These are phyloP conservation scores for Fragaria iinumae DNA, from an alignment of 306 rosid species.

Conservation along the genomic window DNA sequence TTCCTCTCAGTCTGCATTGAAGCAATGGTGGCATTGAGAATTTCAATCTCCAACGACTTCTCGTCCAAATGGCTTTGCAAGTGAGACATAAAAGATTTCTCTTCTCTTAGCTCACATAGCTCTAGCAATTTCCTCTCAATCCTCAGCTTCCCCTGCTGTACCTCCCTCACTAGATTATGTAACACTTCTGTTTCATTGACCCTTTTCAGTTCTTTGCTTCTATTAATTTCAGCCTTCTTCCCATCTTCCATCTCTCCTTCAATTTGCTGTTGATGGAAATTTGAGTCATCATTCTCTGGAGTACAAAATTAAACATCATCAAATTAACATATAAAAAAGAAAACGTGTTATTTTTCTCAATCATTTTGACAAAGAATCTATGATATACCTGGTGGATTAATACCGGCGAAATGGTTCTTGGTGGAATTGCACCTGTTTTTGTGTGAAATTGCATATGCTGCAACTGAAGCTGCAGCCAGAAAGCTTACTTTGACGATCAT, in stretches of 20 bases:
- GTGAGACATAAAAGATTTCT: constrained; percentile 28
- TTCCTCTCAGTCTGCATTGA: constrained; percentile 35
- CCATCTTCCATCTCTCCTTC: constrained; percentile 23
- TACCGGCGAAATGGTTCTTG: constrained; percentile 7
- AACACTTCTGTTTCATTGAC: constrained; percentile 23
- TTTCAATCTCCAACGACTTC: constrained; percentile 30
- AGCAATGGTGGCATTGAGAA: constrained; percentile 23
- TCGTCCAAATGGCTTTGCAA: constrained; percentile 24
- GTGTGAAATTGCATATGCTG: constrained; percentile 33
- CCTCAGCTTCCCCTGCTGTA: constrained; percentile 33
- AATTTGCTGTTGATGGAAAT: constrained; percentile 20
- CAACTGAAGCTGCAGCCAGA: constrained; percentile 39
- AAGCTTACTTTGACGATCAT: constrained; percentile 50
- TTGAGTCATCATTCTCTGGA: constrained; percentile 25
- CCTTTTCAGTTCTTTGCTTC: constrained; percentile 7
- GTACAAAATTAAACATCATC: constrained; percentile 9
- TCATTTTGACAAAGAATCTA: not conserved
- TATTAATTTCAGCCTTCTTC: constrained; percentile 5
- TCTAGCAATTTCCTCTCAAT: constrained; percentile 40
- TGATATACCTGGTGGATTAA: constrained; percentile 28
- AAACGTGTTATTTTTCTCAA: not conserved
- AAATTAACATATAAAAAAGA: not conserved
- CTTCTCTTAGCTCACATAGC: constrained; percentile 31
- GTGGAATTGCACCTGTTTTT: constrained; percentile 17
- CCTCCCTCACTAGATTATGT: constrained; percentile 25